Conservation (phyloP, 768 basidiomycete genomes). For the Lactifluus pinguis region DNA sequence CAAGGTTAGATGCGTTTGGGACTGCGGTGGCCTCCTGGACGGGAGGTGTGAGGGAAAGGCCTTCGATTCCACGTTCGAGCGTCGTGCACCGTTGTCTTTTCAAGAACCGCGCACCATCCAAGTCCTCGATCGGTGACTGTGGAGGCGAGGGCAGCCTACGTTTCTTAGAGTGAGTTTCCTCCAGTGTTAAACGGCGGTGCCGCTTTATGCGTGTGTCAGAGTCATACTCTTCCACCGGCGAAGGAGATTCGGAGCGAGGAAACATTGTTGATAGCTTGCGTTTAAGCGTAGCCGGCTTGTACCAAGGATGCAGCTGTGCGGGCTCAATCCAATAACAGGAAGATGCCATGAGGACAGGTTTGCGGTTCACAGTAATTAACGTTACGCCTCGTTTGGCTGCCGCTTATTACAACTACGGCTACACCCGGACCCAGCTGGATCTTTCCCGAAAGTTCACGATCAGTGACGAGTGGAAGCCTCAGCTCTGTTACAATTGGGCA, state of each 20-base stretch:
- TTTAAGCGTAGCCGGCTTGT: constrained; percentile 31
- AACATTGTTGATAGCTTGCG: constrained; percentile 27
- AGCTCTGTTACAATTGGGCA: background rate
- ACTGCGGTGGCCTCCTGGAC: background rate
- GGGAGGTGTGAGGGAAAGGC: constrained; percentile 1
- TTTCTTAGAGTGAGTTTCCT: constrained; percentile 3
- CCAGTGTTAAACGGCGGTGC: background rate
- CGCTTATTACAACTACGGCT: background rate
- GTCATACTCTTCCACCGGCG: constrained; percentile 3
- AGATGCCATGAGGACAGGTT: constrained; percentile 22
- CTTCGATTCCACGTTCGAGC: constrained; percentile 13
- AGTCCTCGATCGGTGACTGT: background rate
- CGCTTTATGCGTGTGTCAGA: constrained; percentile 5
- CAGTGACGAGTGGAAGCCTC: background rate
- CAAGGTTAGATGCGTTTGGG: background rate
- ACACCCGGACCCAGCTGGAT: background rate
- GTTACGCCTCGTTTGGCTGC: too few species aligned
- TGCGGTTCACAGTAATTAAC: too few species aligned
- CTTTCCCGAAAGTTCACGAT: too few species aligned
- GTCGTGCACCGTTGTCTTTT: constrained; percentile 15
- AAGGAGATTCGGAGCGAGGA: background rate
- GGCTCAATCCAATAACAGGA: constrained; percentile 27
- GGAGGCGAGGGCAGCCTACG: constrained; percentile 10
- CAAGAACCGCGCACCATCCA: background rate
- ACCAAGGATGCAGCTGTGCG: constrained; percentile 38